These are phyloP conservation scores for Alternaria ventricosa DNA, from an alignment of 2,329 filamentous ascomycete genomes.

Conservation along the genomic window DNA sequence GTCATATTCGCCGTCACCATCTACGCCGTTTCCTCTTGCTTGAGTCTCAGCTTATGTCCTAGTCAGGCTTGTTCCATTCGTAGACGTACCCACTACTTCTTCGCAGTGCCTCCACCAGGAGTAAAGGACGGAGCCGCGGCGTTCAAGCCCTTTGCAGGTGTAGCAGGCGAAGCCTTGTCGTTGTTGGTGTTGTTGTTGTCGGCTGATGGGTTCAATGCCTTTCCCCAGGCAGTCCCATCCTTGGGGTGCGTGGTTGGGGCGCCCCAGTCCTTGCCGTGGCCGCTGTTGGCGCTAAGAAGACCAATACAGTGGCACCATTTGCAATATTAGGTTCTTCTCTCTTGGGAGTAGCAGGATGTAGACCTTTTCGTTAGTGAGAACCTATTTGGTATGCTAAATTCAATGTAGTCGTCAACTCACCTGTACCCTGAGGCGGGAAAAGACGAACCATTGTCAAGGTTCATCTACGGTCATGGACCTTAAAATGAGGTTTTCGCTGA, in stretches of 20 bases:
- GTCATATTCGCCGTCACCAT: not conserved
- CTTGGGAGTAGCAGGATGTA: not conserved
- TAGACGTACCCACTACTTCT: not conserved
- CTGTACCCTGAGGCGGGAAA: not conserved
- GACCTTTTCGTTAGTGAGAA: not conserved
- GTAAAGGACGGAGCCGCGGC: not conserved
- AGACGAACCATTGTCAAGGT: not conserved
- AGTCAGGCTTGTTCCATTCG: not conserved
- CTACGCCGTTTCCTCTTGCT: not conserved
- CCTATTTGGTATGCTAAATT: not conserved
- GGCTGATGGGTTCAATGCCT: not conserved
- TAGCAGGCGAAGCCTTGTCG: not conserved
- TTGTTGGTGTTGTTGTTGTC: not conserved
- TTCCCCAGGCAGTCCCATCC: not conserved
- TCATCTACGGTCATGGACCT: not conserved
- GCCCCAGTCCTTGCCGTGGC: slow-evolving; percentile 9
- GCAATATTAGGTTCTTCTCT: not conserved
- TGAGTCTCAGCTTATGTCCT: not conserved
- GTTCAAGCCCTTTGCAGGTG: not conserved
- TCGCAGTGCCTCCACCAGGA: not conserved
- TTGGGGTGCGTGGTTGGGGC: not conserved
- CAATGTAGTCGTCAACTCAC: not conserved
- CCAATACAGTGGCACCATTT: not conserved
- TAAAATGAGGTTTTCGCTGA: not conserved
- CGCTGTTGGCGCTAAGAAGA: not conserved